phyloP scores from a whole-genome alignment of 179 eudicot genomes.

The Gypsophila paniculata region DNA sequence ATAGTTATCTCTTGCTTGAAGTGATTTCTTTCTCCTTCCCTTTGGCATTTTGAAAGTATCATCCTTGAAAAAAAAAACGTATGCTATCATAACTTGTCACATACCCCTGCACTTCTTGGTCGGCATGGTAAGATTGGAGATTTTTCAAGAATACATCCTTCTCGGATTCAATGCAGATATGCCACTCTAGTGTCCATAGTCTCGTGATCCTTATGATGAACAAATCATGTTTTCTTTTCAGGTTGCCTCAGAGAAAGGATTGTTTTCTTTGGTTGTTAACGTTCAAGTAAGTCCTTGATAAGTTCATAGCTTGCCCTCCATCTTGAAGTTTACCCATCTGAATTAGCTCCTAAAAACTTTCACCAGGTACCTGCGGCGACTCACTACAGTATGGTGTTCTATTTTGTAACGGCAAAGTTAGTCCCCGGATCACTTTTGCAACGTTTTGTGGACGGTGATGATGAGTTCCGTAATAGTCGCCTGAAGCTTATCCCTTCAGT shows the following conservation, averaged over 20 bases:
- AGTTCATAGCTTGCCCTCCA: conserved; percentile 4
- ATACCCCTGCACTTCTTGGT: neutral
- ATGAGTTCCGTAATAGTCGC: conserved; percentile 94
- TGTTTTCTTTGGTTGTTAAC: conserved; percentile 69
- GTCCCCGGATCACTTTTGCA: conserved; percentile 82
- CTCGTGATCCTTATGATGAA: neutral
- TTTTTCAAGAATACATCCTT: neutral
- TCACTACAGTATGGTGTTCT: conserved; percentile 95
- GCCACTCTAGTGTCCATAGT: neutral
- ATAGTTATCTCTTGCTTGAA: neutral
- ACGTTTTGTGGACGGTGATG: conserved; percentile 97
- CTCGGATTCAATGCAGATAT: neutral
- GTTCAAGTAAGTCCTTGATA: conserved; percentile 67
- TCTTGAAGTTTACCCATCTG: conserved; percentile 19
- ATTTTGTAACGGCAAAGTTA: conserved; percentile 68
- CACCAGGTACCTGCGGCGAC: conserved; percentile 90
- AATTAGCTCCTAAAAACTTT: conserved; percentile 22
- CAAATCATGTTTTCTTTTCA: conserved; percentile 25
- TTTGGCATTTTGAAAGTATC: neutral
- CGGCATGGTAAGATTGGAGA: neutral
- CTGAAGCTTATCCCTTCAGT: conserved; percentile 94
- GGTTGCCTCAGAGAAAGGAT: conserved; percentile 93
- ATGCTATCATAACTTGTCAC: neutral
- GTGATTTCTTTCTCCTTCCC: neutral
- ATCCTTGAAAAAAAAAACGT: neutral